These are phyloP conservation scores for Yarrowia galli DNA, from an alignment of 1,139 yeast species.

Conservation along the genomic window DNA sequence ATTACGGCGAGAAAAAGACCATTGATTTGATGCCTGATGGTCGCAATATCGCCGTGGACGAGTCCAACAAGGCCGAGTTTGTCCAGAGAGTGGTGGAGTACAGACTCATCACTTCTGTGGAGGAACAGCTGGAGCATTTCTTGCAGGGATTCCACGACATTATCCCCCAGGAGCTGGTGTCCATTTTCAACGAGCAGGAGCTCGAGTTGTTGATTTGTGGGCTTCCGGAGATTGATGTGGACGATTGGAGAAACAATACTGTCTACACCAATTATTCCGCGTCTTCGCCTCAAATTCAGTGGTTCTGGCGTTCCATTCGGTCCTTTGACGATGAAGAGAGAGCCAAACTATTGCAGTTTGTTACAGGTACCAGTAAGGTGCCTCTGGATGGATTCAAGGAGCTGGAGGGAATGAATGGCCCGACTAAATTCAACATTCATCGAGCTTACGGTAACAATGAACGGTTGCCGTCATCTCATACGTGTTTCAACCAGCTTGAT, in stretches of 20 bases:
- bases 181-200: conserved; percentile 95
- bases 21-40: conserved; percentile 86
- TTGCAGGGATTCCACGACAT: conserved; percentile 85
- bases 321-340: conserved; percentile 94
- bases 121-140: conserved; percentile 87
- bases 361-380: conserved; percentile 97
- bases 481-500: conserved; percentile 95
- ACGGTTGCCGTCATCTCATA: conserved; percentile 92
- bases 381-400: conserved; percentile 94
- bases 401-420: conserved; percentile 86
- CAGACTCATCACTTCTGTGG: conserved; percentile 79
- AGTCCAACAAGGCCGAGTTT: conserved; percentile 88
- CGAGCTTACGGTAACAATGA: conserved; percentile 87
- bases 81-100: conserved; percentile 87
- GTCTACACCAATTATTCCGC: conserved; percentile 83
- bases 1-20: conserved; percentile 85
- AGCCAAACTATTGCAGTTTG: conserved; percentile 92
- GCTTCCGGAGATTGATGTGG: conserved; percentile 92
- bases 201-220: conserved; percentile 92
- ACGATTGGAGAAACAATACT: conserved; percentile 92
- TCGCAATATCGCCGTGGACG: conserved; percentile 83
- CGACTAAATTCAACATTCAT: conserved; percentile 87
- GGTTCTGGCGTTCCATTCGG: conserved; percentile 98
- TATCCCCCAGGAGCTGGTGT: conserved; percentile 83
- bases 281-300: conserved; percentile 85